Evolutionary conservation across 2,329 filamentous ascomycete genomes (phyloP).

Genomic region (Fusarium marasasianum): DNA sequence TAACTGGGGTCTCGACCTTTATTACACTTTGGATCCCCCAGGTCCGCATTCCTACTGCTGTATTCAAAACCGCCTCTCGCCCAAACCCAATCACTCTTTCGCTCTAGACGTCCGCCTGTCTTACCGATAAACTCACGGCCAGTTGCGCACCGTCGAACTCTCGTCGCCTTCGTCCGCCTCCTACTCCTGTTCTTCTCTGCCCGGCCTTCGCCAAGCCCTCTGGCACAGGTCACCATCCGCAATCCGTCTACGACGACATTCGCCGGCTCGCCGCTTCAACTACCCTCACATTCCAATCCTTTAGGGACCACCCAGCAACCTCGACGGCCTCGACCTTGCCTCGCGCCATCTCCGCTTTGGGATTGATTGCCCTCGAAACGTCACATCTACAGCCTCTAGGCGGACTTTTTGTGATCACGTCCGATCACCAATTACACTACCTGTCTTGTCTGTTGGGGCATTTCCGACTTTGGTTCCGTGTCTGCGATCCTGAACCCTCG

Average conservation of each 20-base stretch:
- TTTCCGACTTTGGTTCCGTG: conserved; percentile 16
- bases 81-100: conserved; percentile 12
- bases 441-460: conserved; percentile 9
- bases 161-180: conserved; percentile 22
- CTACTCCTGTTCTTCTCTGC: neutral
- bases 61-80: conserved; percentile 25
- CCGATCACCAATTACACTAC: conserved; percentile 27
- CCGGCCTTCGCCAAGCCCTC: conserved; percentile 30
- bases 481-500: conserved; percentile 14
- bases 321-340: conserved; percentile 27
- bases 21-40: conserved; percentile 39
- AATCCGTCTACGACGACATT: conserved; percentile 38
- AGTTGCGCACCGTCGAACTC: conserved; percentile 39
- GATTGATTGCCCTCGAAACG: conserved; percentile 29
- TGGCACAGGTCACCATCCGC: conserved; percentile 31
- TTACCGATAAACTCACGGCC: conserved; percentile 35
- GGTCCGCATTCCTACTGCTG: conserved; percentile 37
- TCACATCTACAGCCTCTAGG: conserved; percentile 23
- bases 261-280: conserved; percentile 26
- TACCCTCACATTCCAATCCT: conserved; percentile 41
- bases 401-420: conserved; percentile 6
- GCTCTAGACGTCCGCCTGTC: conserved; percentile 16
- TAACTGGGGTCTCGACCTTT: conserved; percentile 33
- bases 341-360: conserved; percentile 37
- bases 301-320: conserved; percentile 21